phyloP scores from a whole-genome alignment of 1,139 yeast genomes.

The Geotrichum phurueaensis region DNA sequence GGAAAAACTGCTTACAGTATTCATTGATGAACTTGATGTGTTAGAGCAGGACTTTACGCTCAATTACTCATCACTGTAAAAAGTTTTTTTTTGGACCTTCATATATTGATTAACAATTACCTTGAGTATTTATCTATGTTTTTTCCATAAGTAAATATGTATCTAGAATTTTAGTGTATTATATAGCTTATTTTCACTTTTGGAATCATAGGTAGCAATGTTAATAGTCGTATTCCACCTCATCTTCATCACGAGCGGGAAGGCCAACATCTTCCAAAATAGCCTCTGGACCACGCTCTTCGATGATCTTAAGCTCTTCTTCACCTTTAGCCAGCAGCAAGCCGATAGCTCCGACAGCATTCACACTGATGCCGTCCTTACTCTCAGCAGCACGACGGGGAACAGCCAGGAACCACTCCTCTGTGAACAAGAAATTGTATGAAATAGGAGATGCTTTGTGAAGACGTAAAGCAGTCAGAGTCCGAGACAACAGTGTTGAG shows the following conservation, averaged over 20 bases:
- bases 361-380: constrained; percentile 51
- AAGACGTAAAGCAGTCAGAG: constrained; percentile 53
- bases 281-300: constrained; percentile 31
- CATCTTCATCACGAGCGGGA: constrained; percentile 40
- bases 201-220: neutral
- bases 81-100: neutral
- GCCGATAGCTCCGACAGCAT: constrained; percentile 78
- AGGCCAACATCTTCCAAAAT: constrained; percentile 59
- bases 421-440: constrained; percentile 76
- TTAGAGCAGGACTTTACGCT: constrained; percentile 10
- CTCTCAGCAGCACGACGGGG: constrained; percentile 53
- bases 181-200: neutral
- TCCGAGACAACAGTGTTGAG: constrained; percentile 63
- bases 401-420: constrained; percentile 76
- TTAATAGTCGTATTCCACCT: constrained; percentile 27
- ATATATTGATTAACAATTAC: neutral
- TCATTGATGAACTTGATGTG: constrained; percentile 29
- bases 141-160: neutral
- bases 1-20: constrained; percentile 27
- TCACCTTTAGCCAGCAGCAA: constrained; percentile 67
- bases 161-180: neutral
- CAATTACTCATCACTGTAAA: neutral
- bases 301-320: constrained; percentile 37
- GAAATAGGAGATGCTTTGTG: constrained; percentile 35
- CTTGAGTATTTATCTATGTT: neutral